Conservation (phyloP, 768 basidiomycete species). For the Tricholoma sp. region DNA sequence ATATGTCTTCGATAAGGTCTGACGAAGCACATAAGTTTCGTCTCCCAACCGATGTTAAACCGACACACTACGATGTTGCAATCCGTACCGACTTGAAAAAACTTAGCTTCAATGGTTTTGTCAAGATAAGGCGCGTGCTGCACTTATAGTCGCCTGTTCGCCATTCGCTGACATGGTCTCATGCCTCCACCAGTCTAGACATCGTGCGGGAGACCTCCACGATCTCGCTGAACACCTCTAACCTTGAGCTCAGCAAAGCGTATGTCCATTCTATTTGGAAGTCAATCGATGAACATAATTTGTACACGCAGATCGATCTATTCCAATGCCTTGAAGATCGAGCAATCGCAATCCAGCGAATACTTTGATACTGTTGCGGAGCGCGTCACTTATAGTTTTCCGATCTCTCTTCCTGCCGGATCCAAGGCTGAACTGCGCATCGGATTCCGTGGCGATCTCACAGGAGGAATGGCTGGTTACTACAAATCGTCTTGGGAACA, state of each 20-base stretch:
- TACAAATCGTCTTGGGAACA: conserved; percentile 66
- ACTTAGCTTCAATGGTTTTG: conserved; percentile 73
- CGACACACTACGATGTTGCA: conserved; percentile 74
- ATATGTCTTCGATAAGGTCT: conserved; percentile 23
- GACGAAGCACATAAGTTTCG: conserved; percentile 40
- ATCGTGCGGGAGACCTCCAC: conserved; percentile 55
- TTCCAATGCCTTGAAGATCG: conserved; percentile 46
- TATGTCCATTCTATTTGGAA: conserved; percentile 19
- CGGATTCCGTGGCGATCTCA: conserved; percentile 64
- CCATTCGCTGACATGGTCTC: background rate
- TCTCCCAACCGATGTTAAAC: conserved; percentile 62
- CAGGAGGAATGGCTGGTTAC: conserved; percentile 76
- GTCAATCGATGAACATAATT: background rate
- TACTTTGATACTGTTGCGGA: conserved; percentile 58
- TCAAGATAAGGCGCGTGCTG: conserved; percentile 56
- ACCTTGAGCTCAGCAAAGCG: conserved; percentile 53
- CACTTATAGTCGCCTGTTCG: background rate
- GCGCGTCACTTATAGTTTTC: conserved; percentile 58
- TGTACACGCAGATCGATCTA: conserved; percentile 35
- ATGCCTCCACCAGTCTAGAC: conserved; percentile 46
- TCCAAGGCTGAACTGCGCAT: conserved; percentile 69
- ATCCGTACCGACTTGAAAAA: conserved; percentile 78
- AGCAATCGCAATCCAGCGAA: conserved; percentile 40
- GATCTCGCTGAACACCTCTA: conserved; percentile 62
- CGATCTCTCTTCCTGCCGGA: conserved; percentile 54